phyloP scores from a whole-genome alignment of 805 yeast species.

The Maudiozyma pseudohumilis region DNA sequence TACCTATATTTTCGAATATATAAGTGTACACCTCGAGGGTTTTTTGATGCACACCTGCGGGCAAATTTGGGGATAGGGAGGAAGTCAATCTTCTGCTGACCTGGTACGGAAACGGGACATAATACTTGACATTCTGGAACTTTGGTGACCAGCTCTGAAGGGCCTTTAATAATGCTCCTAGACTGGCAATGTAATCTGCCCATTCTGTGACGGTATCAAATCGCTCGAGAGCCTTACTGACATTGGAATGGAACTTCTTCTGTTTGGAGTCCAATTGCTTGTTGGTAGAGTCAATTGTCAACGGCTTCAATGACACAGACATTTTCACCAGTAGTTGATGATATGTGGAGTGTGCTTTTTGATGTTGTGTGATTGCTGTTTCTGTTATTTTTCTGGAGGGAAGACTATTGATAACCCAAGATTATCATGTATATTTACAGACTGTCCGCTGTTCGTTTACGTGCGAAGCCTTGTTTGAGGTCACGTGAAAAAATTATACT shows the following conservation, averaged over 20 bases:
- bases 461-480: too few species aligned
- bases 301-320: conserved; percentile 27
- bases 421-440: too few species aligned
- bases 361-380: too few species aligned
- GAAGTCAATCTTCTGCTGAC: conserved; percentile 66
- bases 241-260: conserved; percentile 53
- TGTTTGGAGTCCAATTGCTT: conserved; percentile 47
- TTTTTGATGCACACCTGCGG: conserved; percentile 93
- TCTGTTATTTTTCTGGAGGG: too few species aligned
- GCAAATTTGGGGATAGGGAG: conserved; percentile 71
- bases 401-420: too few species aligned
- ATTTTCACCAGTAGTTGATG: conserved; percentile 17
- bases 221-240: conserved; percentile 61
- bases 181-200: conserved; percentile 94
- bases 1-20: conserved; percentile 56
- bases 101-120: conserved; percentile 58
- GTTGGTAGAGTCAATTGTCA: conserved; percentile 22
- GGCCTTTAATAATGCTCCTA: conserved; percentile 70
- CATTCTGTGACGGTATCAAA: conserved; percentile 87
- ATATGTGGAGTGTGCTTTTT: too few species aligned
- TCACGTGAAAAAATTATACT: too few species aligned
- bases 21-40: conserved; percentile 66
- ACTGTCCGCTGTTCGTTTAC: too few species aligned
- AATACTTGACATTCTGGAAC: conserved; percentile 32
- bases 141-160: conserved; percentile 40